phyloP scores from a whole-genome alignment of 2,329 filamentous ascomycete genomes.

The Apiospora saccharicola region DNA sequence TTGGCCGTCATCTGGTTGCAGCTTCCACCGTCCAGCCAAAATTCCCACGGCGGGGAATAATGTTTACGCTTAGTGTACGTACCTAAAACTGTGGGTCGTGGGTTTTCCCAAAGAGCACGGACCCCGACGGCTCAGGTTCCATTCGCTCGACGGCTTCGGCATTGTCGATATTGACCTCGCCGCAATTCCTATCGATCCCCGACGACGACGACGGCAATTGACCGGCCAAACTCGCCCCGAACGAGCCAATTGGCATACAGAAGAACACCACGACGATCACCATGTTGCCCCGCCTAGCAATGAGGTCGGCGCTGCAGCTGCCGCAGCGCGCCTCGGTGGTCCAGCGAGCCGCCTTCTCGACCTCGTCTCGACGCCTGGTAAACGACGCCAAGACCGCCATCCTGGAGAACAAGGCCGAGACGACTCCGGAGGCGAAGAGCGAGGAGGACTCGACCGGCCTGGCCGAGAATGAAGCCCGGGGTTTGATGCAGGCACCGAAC shows the following conservation, averaged over 20 bases:
- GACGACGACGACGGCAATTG: constrained; percentile 25
- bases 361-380: constrained; percentile 50
- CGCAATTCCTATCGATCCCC: constrained; percentile 16
- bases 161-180: constrained; percentile 25
- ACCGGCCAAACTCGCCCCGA: constrained; percentile 32
- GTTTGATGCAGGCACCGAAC: constrained; percentile 83
- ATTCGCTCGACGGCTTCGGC: constrained; percentile 17
- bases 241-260: constrained; percentile 48
- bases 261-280: constrained; percentile 58
- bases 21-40: constrained; percentile 3
- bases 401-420: constrained; percentile 49
- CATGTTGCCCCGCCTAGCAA: constrained; percentile 53
- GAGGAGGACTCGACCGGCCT: constrained; percentile 48
- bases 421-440: constrained; percentile 52
- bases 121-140: not conserved
- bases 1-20: not conserved
- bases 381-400: constrained; percentile 50
- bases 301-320: constrained; percentile 51
- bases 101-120: not conserved
- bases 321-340: constrained; percentile 53
- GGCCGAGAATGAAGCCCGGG: constrained; percentile 54
- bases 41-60: constrained; percentile 24
- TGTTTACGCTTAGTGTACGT: constrained; percentile 23
- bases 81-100: not conserved
- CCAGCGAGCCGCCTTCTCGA: constrained; percentile 56